These are phyloP conservation scores for Cladophialophora immunda DNA, from an alignment of 2,329 filamentous ascomycete genomes.

Conservation along the genomic window DNA sequence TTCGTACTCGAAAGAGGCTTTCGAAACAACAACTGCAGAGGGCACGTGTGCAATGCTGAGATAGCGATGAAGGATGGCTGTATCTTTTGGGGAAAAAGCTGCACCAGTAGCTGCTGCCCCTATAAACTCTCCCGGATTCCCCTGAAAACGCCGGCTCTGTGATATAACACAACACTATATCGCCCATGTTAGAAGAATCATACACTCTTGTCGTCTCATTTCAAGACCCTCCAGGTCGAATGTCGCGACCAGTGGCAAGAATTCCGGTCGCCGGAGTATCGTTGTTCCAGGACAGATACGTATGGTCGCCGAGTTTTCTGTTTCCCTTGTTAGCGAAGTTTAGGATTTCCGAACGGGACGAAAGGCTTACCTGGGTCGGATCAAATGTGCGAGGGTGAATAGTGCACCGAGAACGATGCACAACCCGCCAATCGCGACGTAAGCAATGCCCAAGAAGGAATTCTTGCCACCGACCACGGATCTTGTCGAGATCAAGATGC, in stretches of 20 bases:
- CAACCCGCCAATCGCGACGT: constrained; percentile 90
- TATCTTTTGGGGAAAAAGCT: background rate
- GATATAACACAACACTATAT: constrained; percentile 18
- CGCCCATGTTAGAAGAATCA: constrained; percentile 33
- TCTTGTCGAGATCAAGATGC: constrained; percentile 74
- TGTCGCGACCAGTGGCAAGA: constrained; percentile 64
- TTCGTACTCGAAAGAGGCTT: background rate
- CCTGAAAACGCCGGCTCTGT: constrained; percentile 35
- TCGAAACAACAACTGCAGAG: background rate
- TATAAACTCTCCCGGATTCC: constrained; percentile 10
- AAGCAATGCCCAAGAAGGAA: constrained; percentile 94
- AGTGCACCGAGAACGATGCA: constrained; percentile 88
- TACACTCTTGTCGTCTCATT: constrained; percentile 22
- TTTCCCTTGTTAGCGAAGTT: constrained; percentile 2
- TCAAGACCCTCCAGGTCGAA: constrained; percentile 49
- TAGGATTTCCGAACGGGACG: background rate
- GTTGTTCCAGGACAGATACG: constrained; percentile 95
- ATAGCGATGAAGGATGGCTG: background rate
- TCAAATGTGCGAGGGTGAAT: constrained; percentile 89
- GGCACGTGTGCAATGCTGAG: background rate
- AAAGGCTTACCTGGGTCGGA: constrained; percentile 79
- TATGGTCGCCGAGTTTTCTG: constrained; percentile 97
- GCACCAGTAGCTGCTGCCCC: constrained; percentile 4
- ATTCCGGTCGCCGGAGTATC: constrained; percentile 65
- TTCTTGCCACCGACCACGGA: constrained; percentile 94